phyloP scores from a whole-genome alignment of 768 basidiomycete species.

The Trametes coccinea region DNA sequence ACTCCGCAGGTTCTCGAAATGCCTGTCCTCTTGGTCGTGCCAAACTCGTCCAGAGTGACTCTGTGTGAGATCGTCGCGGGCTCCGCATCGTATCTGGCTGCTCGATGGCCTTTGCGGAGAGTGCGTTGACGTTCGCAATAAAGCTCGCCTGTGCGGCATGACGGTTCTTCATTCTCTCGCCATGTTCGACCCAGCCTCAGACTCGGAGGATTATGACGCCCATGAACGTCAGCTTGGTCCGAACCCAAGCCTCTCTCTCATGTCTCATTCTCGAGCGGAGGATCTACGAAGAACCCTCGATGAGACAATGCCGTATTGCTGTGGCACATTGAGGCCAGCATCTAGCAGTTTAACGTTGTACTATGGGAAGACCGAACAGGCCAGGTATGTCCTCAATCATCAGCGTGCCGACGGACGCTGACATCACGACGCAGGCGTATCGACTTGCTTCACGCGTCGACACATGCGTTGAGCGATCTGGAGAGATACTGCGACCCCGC shows the following conservation, averaged over 20 bases:
- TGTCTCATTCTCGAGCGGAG: background rate
- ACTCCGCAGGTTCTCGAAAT: slow-evolving; percentile 10
- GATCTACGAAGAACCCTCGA: background rate
- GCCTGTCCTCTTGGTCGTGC: background rate
- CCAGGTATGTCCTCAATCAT: background rate
- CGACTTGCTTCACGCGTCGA: slow-evolving; percentile 14
- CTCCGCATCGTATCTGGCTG: background rate
- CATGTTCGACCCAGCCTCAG: slow-evolving; percentile 12
- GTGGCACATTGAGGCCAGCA: background rate
- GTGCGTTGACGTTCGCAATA: background rate
- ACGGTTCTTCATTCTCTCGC: background rate
- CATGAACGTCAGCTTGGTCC: background rate
- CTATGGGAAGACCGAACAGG: slow-evolving; percentile 12
- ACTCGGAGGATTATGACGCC: slow-evolving; percentile 6
- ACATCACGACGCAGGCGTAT: slow-evolving; percentile 10
- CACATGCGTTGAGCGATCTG: slow-evolving; percentile 30
- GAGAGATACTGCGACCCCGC: slow-evolving; percentile 40
- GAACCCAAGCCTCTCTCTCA: slow-evolving; percentile 3
- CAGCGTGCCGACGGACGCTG: background rate
- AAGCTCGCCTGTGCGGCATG: background rate
- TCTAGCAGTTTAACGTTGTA: background rate
- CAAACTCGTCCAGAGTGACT: slow-evolving; percentile 8
- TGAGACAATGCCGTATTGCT: slow-evolving; percentile 3
- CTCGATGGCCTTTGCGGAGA: background rate
- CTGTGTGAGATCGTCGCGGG: slow-evolving; percentile 7